phyloP scores from a whole-genome alignment of 2,329 filamentous ascomycete species.

The Trichoderma koningiopsis region DNA sequence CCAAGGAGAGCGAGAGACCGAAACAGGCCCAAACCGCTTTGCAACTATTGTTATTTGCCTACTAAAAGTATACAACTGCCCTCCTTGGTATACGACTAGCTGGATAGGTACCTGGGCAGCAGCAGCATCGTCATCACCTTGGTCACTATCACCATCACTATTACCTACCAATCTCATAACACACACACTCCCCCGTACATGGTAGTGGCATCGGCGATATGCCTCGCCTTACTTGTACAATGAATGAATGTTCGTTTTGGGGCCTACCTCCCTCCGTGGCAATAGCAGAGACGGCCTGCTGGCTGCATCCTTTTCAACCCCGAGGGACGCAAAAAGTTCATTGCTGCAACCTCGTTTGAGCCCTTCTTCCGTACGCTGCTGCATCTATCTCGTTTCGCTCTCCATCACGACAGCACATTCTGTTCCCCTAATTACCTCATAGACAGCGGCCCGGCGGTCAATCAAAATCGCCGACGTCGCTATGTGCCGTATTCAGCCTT shows the following conservation, averaged over 20 bases:
- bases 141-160: neutral
- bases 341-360: conserved; percentile 14
- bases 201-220: conserved; percentile 11
- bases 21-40: conserved; percentile 4
- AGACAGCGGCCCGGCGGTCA: conserved; percentile 12
- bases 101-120: neutral
- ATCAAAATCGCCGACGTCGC: conserved; percentile 21
- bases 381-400: conserved; percentile 6
- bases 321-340: neutral
- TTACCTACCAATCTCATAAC: neutral
- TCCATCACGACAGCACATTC: neutral
- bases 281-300: neutral
- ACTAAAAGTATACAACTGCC: neutral
- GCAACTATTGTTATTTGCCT: neutral
- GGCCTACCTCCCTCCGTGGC: neutral
- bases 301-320: conserved; percentile 11
- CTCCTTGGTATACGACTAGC: neutral
- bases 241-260: neutral
- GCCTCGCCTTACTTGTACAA: neutral
- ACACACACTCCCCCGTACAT: conserved; percentile 3
- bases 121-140: neutral
- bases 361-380: neutral
- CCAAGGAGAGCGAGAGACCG: neutral
- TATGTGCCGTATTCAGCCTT: neutral
- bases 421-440: conserved; percentile 28